Base-by-base conservation (phyloP, 2,329 filamentous ascomycete species). In the Thyridium curvatum region DNA sequence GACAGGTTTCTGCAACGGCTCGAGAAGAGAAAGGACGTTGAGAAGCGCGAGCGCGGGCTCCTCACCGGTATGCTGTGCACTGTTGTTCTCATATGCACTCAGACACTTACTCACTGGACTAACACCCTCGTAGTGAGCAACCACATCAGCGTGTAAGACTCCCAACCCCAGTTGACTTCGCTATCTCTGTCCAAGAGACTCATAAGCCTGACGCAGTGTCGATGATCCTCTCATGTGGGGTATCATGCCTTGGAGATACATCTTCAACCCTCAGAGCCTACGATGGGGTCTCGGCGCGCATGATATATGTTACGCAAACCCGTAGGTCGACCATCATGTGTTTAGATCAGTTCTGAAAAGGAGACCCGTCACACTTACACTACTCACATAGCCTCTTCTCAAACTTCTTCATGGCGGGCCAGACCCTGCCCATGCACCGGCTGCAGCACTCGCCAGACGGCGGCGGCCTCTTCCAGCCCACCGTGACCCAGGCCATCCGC, bases 151-250 rank as follows among this genome's bases (percentile, higher is more conserved):
- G 82, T 94, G 86, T 93, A 83, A 64, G 84, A 36, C 31, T 41
- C 34, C 32, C 29, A 18, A 21, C 15, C 15, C 4, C 12, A 8
- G 31, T 14, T 34, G 35, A 26, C 35, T 5, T 35, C 31, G 12
- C 15, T 18, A 32, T 26, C 32, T 15, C 34, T 15, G 18, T 29
- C 30, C 29, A 30, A 18, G 44, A 42, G 33, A 51, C 40, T 36
- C 30, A 18, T 32, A 29, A 34, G n/a, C n/a, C 7, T 34, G 47
- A 37, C 50, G 47, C 59, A 96, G 91, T 42, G 67, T 97, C 51
- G 93, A 98, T 63, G 93, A 98, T 65, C 93, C 93, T 18, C 65
- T 97, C 42, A 81, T 96, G 50, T 98, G 91, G 91, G 93, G 91
- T 14, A 78, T 88, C 29, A 67, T 98, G 4, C 93, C 93, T 1